These are phyloP conservation scores for Trifolium subterraneum DNA, from an alignment of 306 rosid genomes.

Conservation along the genomic window DNA sequence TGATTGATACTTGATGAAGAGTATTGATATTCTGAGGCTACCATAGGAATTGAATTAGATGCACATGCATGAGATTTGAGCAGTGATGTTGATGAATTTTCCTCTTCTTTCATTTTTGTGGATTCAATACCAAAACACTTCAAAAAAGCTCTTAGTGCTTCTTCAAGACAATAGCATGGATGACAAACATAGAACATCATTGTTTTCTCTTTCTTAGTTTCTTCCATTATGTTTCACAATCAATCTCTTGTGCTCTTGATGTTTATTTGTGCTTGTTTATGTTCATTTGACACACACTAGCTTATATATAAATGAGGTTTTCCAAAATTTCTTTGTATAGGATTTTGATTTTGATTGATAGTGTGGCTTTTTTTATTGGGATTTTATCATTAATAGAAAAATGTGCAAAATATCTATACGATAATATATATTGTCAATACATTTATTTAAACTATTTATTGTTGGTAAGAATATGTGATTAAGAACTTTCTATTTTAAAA, in stretches of 20 bases:
- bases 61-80: slow-evolving; percentile 3
- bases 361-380: neutral
- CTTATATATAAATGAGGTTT: neutral
- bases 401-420: neutral
- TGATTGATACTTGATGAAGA: neutral
- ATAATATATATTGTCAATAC: neutral
- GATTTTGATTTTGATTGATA: neutral
- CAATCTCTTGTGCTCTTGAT: neutral
- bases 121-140: slow-evolving; percentile 16
- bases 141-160: neutral
- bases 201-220: neutral
- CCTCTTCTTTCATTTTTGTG: neutral
- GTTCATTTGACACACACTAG: neutral
- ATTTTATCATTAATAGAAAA: slow-evolving; percentile 1
- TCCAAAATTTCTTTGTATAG: neutral
- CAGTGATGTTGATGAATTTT: slow-evolving; percentile 3
- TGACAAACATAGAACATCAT: neutral
- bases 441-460: neutral
- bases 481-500: neutral
- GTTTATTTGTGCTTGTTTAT: neutral
- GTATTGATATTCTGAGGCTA: neutral
- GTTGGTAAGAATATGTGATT: neutral
- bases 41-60: neutral
- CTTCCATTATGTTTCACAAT: slow-evolving; percentile 1
- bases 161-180: slow-evolving; percentile 1